These are phyloP conservation scores for Yarrowia divulgata DNA, from an alignment of 805 yeast species.

Conservation along the genomic window DNA sequence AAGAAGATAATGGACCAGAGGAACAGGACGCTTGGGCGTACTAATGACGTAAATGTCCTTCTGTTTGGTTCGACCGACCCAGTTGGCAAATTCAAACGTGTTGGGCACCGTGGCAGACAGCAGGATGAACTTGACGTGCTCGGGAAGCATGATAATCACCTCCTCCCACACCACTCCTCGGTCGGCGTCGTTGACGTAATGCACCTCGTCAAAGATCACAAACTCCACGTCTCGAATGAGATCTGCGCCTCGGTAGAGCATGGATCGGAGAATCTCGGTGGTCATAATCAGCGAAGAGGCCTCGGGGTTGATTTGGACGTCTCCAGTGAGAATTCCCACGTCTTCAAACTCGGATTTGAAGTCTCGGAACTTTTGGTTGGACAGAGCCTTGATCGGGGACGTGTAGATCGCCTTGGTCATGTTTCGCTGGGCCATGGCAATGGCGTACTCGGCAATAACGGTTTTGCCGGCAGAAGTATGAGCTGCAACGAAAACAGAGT, in stretches of 20 bases:
- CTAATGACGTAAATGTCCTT: conserved; percentile 96
- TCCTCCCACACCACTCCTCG: conserved; percentile 99
- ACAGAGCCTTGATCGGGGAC: conserved; percentile 90
- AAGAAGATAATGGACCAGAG: conserved; percentile 85
- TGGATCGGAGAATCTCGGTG: conserved; percentile 91
- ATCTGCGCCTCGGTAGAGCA: conserved; percentile 97
- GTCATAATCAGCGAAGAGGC: conserved; percentile 98
- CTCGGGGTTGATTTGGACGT: conserved; percentile 95
- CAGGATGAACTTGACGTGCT: conserved; percentile 89
- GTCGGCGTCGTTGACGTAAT: conserved; percentile 94
- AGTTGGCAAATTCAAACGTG: conserved; percentile 94
- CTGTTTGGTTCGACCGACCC: conserved; percentile 98
- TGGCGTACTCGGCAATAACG: conserved; percentile 97
- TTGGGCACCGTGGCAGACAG: conserved; percentile 99
- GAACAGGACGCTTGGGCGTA: conserved; percentile 96
- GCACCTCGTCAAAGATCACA: conserved; percentile 97
- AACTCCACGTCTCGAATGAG: conserved; percentile 95
- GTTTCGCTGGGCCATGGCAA: conserved; percentile 93
- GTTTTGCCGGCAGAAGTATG: conserved; percentile 99
- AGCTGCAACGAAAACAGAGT: conserved; percentile 98
- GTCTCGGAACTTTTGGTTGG: conserved; percentile 90
- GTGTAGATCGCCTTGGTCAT: conserved; percentile 98
- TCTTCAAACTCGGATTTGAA: conserved; percentile 82
- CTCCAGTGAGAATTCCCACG: conserved; percentile 96
- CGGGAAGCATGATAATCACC: conserved; percentile 96